Conservation (phyloP, 306 rosid genomes). For the Citrullus colocynthis region DNA sequence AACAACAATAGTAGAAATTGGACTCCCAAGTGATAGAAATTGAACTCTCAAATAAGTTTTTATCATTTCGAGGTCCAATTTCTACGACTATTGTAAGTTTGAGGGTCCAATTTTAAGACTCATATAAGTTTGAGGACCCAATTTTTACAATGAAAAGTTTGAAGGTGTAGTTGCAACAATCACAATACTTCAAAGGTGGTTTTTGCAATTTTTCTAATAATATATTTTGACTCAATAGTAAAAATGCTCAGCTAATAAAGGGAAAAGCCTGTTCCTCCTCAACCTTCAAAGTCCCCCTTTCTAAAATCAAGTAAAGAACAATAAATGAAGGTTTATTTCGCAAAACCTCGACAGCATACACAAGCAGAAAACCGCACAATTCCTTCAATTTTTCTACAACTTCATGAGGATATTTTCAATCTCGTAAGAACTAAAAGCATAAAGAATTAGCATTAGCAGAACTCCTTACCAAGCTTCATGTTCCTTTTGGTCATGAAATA, state of each 20-base stretch:
- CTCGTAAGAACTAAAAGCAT: not conserved
- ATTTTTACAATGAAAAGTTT: too few relatives aligned
- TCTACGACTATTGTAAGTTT: too few relatives aligned
- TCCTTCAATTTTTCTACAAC: not conserved
- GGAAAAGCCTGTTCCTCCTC: not conserved
- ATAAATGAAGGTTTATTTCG: not conserved
- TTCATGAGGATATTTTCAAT: not conserved
- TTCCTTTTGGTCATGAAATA: constrained; percentile 89
- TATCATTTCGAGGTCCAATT: too few relatives aligned
- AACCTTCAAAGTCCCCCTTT: not conserved
- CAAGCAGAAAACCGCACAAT: not conserved
- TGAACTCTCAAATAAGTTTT: too few relatives aligned
- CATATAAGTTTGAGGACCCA: too few relatives aligned
- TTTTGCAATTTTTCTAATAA: too few relatives aligned
- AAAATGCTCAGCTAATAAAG: not conserved
- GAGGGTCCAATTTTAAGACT: too few relatives aligned
- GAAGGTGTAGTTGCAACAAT: too few relatives aligned
- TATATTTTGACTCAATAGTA: not conserved
- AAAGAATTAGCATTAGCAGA: constrained; percentile 3
- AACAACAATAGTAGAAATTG: too few relatives aligned
- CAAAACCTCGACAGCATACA: not conserved
- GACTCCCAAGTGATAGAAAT: too few relatives aligned
- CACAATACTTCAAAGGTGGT: too few relatives aligned
- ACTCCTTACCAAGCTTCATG: constrained; percentile 63
- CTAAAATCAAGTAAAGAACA: not conserved